phyloP scores from a whole-genome alignment of 1,284 basidiomycete species.

The Trametes sp. region DNA sequence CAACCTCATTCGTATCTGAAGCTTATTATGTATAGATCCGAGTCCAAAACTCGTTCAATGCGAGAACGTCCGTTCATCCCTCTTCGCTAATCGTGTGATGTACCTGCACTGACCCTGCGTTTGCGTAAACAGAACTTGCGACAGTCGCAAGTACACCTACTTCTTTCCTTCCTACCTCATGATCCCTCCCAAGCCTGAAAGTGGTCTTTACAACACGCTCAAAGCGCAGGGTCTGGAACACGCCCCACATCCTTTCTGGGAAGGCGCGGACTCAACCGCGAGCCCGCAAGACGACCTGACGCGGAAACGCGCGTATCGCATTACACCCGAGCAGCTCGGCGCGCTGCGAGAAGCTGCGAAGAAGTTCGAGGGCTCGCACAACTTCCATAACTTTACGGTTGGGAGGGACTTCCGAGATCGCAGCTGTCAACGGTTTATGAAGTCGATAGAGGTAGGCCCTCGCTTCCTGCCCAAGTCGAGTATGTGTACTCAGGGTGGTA shows the following conservation, averaged over 20 bases:
- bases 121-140: slow-evolving; percentile 69
- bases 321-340: slow-evolving; percentile 60
- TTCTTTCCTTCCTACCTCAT: slow-evolving; percentile 95
- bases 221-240: slow-evolving; percentile 35
- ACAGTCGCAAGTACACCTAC: slow-evolving; percentile 97
- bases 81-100: background rate
- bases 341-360: slow-evolving; percentile 63
- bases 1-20: background rate
- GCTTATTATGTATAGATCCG: slow-evolving; percentile 54
- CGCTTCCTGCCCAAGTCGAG: background rate
- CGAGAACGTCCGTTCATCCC: slow-evolving; percentile 71
- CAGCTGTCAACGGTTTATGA: slow-evolving; percentile 86
- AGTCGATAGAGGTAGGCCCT: slow-evolving; percentile 74
- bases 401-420: slow-evolving; percentile 86
- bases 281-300: slow-evolving; percentile 61
- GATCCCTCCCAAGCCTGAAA: slow-evolving; percentile 87
- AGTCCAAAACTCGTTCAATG: slow-evolving; percentile 93
- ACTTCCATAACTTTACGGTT: slow-evolving; percentile 98
- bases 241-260: slow-evolving; percentile 56
- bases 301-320: slow-evolving; percentile 76
- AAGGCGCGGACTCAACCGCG: slow-evolving; percentile 42
- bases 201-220: slow-evolving; percentile 64
- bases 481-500: slow-evolving; percentile 39
- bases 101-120: slow-evolving; percentile 20
- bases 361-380: slow-evolving; percentile 85